Conservation (phyloP, 2,329 filamentous ascomycete genomes). For the Hypoxylon sp. region DNA sequence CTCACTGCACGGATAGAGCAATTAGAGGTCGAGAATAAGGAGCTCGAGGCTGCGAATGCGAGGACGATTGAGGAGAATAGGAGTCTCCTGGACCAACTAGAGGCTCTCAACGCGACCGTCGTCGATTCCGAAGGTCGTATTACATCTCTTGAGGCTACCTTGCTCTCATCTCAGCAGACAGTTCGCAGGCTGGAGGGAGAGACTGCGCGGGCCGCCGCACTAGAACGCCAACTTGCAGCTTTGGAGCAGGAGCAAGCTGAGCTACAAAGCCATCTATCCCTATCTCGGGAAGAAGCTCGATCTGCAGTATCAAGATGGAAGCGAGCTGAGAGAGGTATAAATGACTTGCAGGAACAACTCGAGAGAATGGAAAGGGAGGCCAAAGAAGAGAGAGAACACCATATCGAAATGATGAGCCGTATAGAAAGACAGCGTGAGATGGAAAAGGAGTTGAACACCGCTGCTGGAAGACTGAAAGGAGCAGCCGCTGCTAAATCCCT, state of each 20-base stretch:
- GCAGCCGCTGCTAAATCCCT: slow-evolving; percentile 80
- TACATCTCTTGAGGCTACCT: slow-evolving; percentile 79
- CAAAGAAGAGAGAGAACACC: slow-evolving; percentile 82
- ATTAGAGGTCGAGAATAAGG: slow-evolving; percentile 80
- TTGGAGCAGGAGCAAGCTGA: slow-evolving; percentile 86
- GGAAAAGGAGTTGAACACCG: slow-evolving; percentile 84
- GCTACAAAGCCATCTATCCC: slow-evolving; percentile 76
- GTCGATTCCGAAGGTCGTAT: slow-evolving; percentile 85
- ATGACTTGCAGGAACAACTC: slow-evolving; percentile 86
- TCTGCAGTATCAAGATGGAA: slow-evolving; percentile 87
- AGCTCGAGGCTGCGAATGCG: slow-evolving; percentile 83
- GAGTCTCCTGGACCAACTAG: slow-evolving; percentile 84
- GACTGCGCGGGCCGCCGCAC: slow-evolving; percentile 79
- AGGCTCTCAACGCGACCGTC: slow-evolving; percentile 84
- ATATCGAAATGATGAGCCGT: slow-evolving; percentile 83
- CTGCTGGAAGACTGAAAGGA: slow-evolving; percentile 84
- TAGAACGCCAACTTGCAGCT: slow-evolving; percentile 84
- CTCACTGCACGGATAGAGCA: slow-evolving; percentile 80
- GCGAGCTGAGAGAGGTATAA: slow-evolving; percentile 84
- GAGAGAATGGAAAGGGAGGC: slow-evolving; percentile 90
- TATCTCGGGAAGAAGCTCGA: slow-evolving; percentile 80
- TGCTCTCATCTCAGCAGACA: slow-evolving; percentile 83
- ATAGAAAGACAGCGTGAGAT: slow-evolving; percentile 88
- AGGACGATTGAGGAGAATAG: slow-evolving; percentile 87
- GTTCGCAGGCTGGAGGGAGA: slow-evolving; percentile 81